A percentile compares a stretch with the other conserved stretches of the same genome.
Evolutionary conservation across 148 eudicot genomes (phyloP).

Genomic region (Rhododendron ovatum): DNA sequence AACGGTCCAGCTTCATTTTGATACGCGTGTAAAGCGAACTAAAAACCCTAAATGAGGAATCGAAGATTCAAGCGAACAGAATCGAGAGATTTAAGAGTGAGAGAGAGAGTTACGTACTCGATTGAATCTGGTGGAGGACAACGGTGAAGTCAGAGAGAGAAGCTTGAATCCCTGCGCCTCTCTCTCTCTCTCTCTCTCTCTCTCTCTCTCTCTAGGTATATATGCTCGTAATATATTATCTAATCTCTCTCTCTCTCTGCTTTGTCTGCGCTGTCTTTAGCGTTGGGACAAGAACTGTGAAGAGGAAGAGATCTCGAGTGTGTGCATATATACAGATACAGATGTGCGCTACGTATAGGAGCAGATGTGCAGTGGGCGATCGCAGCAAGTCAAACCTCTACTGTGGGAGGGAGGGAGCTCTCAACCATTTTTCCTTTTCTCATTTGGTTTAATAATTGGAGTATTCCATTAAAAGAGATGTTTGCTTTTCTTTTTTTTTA

Average conservation of each 20-base stretch:
- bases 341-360: background rate
- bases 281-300: constrained; percentile 2
- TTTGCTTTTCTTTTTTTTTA: background rate
- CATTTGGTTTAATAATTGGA: background rate
- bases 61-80: background rate
- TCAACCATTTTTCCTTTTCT: no score
- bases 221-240: background rate
- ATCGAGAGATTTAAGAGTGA: background rate
- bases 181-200: background rate
- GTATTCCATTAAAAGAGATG: no score
- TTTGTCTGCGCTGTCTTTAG: constrained; percentile 8
- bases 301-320: background rate
- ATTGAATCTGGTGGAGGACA: background rate
- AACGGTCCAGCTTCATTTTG: background rate
- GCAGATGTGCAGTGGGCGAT: background rate
- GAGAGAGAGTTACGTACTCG: background rate
- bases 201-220: background rate
- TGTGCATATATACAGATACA: background rate
- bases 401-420: background rate
- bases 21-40: background rate
- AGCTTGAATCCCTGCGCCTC: background rate
- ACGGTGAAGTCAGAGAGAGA: background rate
- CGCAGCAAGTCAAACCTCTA: background rate
- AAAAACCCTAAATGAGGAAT: constrained; percentile 5
- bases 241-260: background rate